Conservation (phyloP, 225 moss, liverwort and hornwort species). For the Anthoceros angustus region DNA sequence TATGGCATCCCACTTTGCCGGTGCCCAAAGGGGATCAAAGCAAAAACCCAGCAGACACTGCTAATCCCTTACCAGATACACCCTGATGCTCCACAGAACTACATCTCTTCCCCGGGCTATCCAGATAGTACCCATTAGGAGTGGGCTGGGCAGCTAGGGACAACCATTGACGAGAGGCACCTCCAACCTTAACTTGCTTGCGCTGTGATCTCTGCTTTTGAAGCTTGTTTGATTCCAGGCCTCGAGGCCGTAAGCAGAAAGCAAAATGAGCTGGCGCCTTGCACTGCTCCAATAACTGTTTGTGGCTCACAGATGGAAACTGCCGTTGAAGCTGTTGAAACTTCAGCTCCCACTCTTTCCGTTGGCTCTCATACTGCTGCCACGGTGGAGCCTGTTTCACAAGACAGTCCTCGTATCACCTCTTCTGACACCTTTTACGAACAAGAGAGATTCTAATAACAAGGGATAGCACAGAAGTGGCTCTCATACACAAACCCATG, state of each 20-base stretch:
- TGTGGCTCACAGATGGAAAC: constrained; percentile 46
- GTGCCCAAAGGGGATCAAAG: neutral
- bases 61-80: constrained; percentile 12
- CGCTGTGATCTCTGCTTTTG: constrained; percentile 76
- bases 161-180: constrained; percentile 49
- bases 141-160: constrained; percentile 24
- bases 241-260: constrained; percentile 89
- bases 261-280: constrained; percentile 80
- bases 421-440: neutral
- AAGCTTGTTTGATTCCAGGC: constrained; percentile 71
- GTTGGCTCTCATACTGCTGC: constrained; percentile 72
- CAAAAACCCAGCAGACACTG: constrained; percentile 29
- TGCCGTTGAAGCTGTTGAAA: constrained; percentile 50
- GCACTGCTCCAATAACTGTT: constrained; percentile 38
- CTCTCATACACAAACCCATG: neutral
- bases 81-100: constrained; percentile 36
- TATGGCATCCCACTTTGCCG: neutral
- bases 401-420: neutral
- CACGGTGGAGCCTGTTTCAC: constrained; percentile 81
- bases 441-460: too few species aligned
- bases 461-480: too few species aligned
- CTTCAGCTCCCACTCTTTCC: constrained; percentile 61
- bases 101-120: constrained; percentile 45
- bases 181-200: constrained; percentile 53
- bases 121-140: constrained; percentile 33